These are phyloP conservation scores for Nannizziopsis arthrosporioides DNA, from an alignment of 2,329 filamentous ascomycete species.

Conservation along the genomic window DNA sequence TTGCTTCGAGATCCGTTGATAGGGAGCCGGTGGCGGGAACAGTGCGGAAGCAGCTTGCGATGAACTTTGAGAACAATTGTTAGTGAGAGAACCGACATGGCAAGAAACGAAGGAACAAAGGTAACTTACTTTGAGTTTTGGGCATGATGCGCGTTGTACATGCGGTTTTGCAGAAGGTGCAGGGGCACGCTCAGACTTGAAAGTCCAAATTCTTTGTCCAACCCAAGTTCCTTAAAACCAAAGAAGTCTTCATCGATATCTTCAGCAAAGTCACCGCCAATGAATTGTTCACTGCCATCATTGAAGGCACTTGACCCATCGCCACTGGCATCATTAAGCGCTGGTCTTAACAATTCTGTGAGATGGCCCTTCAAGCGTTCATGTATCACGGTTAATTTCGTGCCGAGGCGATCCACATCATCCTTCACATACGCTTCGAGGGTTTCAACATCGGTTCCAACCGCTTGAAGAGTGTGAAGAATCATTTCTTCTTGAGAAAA, in stretches of 20 bases:
- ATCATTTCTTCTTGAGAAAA: slow-evolving; percentile 78
- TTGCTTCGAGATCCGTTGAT: slow-evolving; percentile 67
- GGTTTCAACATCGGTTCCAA: slow-evolving; percentile 67
- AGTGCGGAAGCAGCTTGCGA: slow-evolving; percentile 46
- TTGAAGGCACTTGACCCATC: slow-evolving; percentile 89
- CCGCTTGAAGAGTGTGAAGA: slow-evolving; percentile 72
- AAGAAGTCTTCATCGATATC: slow-evolving; percentile 99
- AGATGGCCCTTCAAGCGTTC: slow-evolving; percentile 91
- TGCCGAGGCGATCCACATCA: slow-evolving; percentile 74
- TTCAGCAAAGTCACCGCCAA: slow-evolving; percentile 92
- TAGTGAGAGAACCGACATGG: slow-evolving; percentile 3
- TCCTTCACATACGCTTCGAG: slow-evolving; percentile 84
- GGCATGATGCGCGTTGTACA: slow-evolving; percentile 72
- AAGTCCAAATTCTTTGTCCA: slow-evolving; percentile 82
- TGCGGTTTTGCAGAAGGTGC: slow-evolving; percentile 82
- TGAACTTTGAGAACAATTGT: slow-evolving; percentile 18
- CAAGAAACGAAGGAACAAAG: neutral
- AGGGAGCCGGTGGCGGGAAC: slow-evolving; percentile 53
- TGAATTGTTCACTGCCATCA: slow-evolving; percentile 92
- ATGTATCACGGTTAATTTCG: slow-evolving; percentile 71
- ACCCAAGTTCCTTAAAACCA: slow-evolving; percentile 86
- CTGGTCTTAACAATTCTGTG: slow-evolving; percentile 83
- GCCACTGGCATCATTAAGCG: slow-evolving; percentile 63
- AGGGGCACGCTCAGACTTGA: slow-evolving; percentile 82
- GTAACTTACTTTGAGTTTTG: slow-evolving; percentile 50